These are phyloP conservation scores for Plantago elongata DNA, from an alignment of 257 asterid genomes.

Conservation along the genomic window DNA sequence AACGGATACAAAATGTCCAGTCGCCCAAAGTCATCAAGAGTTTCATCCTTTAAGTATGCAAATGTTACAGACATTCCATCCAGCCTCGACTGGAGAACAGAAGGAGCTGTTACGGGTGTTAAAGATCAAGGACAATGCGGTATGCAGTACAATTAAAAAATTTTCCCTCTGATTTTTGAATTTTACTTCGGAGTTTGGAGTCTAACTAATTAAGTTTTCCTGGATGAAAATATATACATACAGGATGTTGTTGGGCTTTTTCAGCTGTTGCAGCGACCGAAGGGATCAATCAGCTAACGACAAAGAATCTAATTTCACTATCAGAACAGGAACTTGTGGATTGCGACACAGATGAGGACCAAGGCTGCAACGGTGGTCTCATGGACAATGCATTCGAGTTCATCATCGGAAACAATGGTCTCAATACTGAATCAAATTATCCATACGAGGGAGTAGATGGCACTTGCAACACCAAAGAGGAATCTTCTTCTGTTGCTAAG, in stretches of 20 bases:
- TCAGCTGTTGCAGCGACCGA: slow-evolving; percentile 37
- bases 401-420: slow-evolving; percentile 26
- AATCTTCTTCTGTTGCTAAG: slow-evolving; percentile 20
- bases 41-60: slow-evolving; percentile 14
- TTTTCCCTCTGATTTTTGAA: too few relatives aligned
- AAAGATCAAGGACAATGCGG: slow-evolving; percentile 46
- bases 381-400: slow-evolving; percentile 31
- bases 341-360: slow-evolving; percentile 26
- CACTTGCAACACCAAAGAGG: slow-evolving; percentile 30
- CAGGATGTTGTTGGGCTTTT: slow-evolving; percentile 39
- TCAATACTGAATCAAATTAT: slow-evolving; percentile 30
- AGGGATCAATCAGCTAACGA: slow-evolving; percentile 29
- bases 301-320: slow-evolving; percentile 19
- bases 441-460: slow-evolving; percentile 29
- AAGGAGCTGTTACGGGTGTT: slow-evolving; percentile 19
- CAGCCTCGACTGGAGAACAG: slow-evolving; percentile 27
- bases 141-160: neutral
- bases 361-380: slow-evolving; percentile 31
- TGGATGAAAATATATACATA: neutral
- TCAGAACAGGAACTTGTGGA: slow-evolving; percentile 37
- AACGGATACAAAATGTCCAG: slow-evolving; percentile 30
- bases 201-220: neutral
- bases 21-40: neutral
- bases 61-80: slow-evolving; percentile 16
- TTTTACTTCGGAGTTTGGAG: neutral